Conservation (phyloP, 2,329 filamentous ascomycete genomes). For the Colletotrichum simmondsii region DNA sequence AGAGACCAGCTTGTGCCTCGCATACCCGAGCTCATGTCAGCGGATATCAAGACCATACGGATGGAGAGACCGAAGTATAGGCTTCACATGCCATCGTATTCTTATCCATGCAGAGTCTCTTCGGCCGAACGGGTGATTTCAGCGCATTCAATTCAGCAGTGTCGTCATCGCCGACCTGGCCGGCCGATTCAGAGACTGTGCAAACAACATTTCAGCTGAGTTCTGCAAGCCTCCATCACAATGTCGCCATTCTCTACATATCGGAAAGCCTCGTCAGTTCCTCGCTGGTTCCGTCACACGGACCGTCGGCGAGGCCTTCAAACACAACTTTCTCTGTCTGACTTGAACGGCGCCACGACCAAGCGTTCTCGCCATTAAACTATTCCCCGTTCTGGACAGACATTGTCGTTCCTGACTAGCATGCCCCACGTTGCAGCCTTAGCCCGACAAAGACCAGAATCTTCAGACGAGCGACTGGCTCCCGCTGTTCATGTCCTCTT, state of each 20-base stretch:
- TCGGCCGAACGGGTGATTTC: conserved; percentile 19
- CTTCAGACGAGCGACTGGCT: conserved; percentile 14
- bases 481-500: not conserved
- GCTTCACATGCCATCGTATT: conserved; percentile 24
- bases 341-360: conserved; percentile 18
- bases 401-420: conserved; percentile 22
- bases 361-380: conserved; percentile 26
- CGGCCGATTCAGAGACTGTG: not conserved
- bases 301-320: conserved; percentile 8
- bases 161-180: conserved; percentile 19
- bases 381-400: conserved; percentile 14
- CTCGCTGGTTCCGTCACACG: conserved; percentile 8
- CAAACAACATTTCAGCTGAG: not conserved
- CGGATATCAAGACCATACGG: not conserved
- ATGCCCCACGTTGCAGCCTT: conserved; percentile 2
- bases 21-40: conserved; percentile 11
- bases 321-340: conserved; percentile 1
- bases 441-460: not conserved
- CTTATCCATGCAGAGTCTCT: not conserved
- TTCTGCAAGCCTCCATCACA: not conserved
- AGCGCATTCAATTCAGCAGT: not conserved
- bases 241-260: not conserved
- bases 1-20: conserved; percentile 3
- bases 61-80: not conserved
- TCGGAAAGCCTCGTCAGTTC: not conserved